A percentile compares a stretch with the other conserved stretches of the same genome.
Conservation (phyloP, 2,329 filamentous ascomycete genomes). For the Fusarium coffeatum region DNA sequence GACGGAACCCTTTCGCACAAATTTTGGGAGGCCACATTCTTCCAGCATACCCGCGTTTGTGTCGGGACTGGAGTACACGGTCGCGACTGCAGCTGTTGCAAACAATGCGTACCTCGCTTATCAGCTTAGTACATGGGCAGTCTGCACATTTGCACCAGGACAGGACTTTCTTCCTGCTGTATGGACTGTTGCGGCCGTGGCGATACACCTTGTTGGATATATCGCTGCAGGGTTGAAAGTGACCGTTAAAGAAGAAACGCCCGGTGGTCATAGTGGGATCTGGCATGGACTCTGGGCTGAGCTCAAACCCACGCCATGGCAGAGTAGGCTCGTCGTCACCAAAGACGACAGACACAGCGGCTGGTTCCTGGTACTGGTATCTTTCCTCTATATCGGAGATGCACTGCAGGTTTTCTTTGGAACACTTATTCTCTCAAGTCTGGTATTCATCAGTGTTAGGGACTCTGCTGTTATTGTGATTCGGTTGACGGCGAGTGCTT, state of each 20-base stretch:
- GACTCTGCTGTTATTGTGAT: constrained; percentile 28
- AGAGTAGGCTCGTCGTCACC: constrained; percentile 3
- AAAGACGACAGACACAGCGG: background rate
- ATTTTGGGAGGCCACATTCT: background rate
- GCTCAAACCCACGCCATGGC: constrained; percentile 13
- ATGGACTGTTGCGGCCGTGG: constrained; percentile 4
- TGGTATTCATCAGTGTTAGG: constrained; percentile 31
- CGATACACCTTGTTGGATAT: constrained; percentile 11
- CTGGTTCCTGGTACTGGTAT: constrained; percentile 20
- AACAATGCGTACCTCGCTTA: constrained; percentile 30
- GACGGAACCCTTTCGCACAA: constrained; percentile 3
- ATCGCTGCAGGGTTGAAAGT: constrained; percentile 7
- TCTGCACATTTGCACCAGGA: constrained; percentile 31
- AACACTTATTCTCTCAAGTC: constrained; percentile 28
- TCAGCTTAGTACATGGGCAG: constrained; percentile 25
- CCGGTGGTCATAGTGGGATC: background rate
- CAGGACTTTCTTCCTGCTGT: constrained; percentile 28
- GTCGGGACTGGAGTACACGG: constrained; percentile 7
- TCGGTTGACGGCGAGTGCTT: constrained; percentile 21
- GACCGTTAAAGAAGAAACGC: background rate
- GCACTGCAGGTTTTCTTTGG: constrained; percentile 29
- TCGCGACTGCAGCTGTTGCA: constrained; percentile 17
- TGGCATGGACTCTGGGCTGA: background rate
- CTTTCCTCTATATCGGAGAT: constrained; percentile 19
- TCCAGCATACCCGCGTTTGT: background rate